phyloP scores from a whole-genome alignment of 1,284 basidiomycete genomes.

The Vanrija humicola region DNA sequence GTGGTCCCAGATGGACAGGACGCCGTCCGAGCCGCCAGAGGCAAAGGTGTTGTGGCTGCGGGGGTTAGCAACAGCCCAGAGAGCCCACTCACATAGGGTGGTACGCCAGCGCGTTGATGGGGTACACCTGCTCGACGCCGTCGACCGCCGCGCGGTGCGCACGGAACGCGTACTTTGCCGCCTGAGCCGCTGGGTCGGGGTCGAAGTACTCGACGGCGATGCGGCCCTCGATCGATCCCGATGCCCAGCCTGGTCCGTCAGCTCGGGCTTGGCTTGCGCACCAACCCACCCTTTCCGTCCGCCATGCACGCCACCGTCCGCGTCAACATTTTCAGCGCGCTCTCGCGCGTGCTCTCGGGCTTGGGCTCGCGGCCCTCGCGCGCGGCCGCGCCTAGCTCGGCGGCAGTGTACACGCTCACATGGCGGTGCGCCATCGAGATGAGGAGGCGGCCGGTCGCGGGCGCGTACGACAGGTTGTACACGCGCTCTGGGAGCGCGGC shows the following conservation, averaged over 20 bases:
- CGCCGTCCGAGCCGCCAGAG: conserved; percentile 85
- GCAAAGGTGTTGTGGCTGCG: conserved; percentile 87
- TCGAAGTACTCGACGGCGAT: conserved; percentile 98
- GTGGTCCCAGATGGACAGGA: conserved; percentile 94
- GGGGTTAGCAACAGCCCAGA: not conserved
- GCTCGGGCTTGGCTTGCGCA: not conserved
- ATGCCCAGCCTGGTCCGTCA: conserved; percentile 70
- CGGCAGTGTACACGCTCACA: conserved; percentile 80
- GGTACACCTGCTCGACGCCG: conserved; percentile 96
- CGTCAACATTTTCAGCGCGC: conserved; percentile 93
- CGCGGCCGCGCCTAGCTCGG: conserved; percentile 57
- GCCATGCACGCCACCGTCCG: conserved; percentile 85
- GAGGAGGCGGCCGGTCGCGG: conserved; percentile 59
- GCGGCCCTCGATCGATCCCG: conserved; percentile 88
- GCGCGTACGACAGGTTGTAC: conserved; percentile 61
- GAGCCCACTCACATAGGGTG: conserved; percentile 67
- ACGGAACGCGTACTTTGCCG: conserved; percentile 97
- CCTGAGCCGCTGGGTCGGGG: conserved; percentile 66
- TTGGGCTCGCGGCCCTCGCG: conserved; percentile 57
- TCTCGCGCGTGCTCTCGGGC: conserved; percentile 76
- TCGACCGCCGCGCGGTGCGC: conserved; percentile 88
- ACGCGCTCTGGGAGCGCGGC: conserved; percentile 73
- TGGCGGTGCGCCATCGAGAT: conserved; percentile 85
- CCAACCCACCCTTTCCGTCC: conserved; percentile 72
- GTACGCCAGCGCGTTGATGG: conserved; percentile 91